A percentile compares a stretch with the other conserved stretches of the same genome.
Evolutionary conservation across 805 yeast species (phyloP).

Genomic region (Ogataea methylovora): DNA sequence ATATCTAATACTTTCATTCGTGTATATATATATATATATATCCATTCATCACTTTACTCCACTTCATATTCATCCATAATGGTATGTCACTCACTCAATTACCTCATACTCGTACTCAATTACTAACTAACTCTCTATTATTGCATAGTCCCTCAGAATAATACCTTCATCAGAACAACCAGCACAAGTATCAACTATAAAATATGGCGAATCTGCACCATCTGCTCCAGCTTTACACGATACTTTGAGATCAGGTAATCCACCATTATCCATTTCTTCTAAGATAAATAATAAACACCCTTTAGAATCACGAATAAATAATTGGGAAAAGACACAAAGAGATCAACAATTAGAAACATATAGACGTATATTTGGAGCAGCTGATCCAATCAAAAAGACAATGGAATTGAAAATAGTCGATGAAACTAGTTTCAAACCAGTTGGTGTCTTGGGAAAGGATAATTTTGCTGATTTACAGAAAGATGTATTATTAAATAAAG

Average conservation of each 20-base stretch:
- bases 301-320: conserved; percentile 60
- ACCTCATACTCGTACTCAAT: too few species aligned
- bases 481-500: conserved; percentile 76
- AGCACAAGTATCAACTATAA: conserved; percentile 41
- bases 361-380: conserved; percentile 82
- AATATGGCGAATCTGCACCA: conserved; percentile 48
- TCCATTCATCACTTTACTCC: too few species aligned
- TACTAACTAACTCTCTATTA: background rate
- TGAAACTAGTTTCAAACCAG: conserved; percentile 63
- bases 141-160: conserved; percentile 37
- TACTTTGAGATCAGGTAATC: conserved; percentile 55
- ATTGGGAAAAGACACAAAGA: conserved; percentile 77
- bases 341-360: conserved; percentile 67
- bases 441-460: conserved; percentile 47
- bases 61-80: background rate
- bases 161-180: conserved; percentile 45
- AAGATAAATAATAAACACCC: conserved; percentile 79
- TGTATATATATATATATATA: too few species aligned
- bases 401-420: conserved; percentile 81
- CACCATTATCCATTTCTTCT: conserved; percentile 53
- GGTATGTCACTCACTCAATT: background rate
- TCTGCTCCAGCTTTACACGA: conserved; percentile 70
- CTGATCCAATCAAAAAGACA: conserved; percentile 84
- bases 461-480: conserved; percentile 43
- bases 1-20: too few species aligned